Percentiles rank a stretch among this genome's conserved stretches.
phyloP scores from a whole-genome alignment of 257 asterid genomes.

The Solanum neorickii region DNA sequence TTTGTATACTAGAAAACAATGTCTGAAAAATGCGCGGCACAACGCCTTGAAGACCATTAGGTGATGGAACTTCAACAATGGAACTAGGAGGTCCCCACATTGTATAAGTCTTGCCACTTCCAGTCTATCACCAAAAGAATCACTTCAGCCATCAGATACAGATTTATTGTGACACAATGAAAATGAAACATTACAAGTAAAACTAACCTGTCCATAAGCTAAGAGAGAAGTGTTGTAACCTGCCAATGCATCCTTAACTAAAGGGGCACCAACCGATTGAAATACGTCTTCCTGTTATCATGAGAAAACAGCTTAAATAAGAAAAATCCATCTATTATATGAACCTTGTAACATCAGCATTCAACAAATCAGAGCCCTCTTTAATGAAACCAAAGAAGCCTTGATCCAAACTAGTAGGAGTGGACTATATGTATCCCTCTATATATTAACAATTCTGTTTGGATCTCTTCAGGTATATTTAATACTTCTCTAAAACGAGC shows the following conservation, averaged over 20 bases:
- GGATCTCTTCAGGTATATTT: background rate
- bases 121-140: conserved; percentile 43
- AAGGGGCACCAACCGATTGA: conserved; percentile 60
- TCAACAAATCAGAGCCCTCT: background rate
- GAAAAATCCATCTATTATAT: background rate
- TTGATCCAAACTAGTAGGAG: background rate
- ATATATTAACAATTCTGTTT: background rate
- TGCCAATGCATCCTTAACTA: conserved; percentile 81
- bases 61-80: conserved; percentile 63
- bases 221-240: conserved; percentile 84
- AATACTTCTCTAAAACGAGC: background rate
- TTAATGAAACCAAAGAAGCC: background rate
- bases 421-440: background rate
- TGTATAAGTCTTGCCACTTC: conserved; percentile 90
- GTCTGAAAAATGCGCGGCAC: conserved; percentile 81
- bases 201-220: conserved; percentile 91
- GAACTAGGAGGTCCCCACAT: conserved; percentile 99
- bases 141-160: background rate
- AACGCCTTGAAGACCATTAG: conserved; percentile 62
- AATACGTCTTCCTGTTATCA: conserved; percentile 54
- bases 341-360: background rate
- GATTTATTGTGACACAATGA: background rate
- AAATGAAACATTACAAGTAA: background rate
- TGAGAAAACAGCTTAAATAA: background rate
- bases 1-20: conserved; percentile 69